These are phyloP conservation scores for Trichoderma oligosporum DNA, from an alignment of 2,329 filamentous ascomycete genomes.

Conservation along the genomic window DNA sequence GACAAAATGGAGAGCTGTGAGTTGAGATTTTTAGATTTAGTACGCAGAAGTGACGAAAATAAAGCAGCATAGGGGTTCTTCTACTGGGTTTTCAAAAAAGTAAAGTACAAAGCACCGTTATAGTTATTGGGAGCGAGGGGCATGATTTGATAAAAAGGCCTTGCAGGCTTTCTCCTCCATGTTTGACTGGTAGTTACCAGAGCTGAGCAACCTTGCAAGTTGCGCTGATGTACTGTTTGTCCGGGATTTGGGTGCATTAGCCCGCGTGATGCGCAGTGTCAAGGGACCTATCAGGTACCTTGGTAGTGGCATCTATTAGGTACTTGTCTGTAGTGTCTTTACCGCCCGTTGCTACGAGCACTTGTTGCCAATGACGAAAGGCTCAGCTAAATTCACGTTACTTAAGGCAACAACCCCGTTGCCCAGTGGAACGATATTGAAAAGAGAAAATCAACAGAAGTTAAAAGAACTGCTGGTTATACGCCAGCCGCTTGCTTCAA, in stretches of 20 bases:
- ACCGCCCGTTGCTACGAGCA: constrained; percentile 1
- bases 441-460: too few species aligned
- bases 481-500: too few species aligned
- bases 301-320: background rate
- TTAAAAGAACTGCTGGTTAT: too few species aligned
- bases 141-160: constrained; percentile 1
- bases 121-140: background rate
- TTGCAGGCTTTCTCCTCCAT: background rate
- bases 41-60: background rate
- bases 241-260: background rate
- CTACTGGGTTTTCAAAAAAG: background rate
- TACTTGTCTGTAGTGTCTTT: background rate
- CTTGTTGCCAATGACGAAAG: background rate
- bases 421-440: constrained; percentile 2
- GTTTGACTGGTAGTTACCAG: background rate
- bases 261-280: background rate
- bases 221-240: background rate
- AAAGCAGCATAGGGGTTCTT: background rate
- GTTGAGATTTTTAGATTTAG: background rate
- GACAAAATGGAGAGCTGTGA: background rate
- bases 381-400: background rate
- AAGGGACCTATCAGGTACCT: background rate
- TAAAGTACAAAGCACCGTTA: background rate
- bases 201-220: background rate
- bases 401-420: background rate